These are phyloP conservation scores for Hippophae rhamnoides DNA, from an alignment of 306 rosid genomes.

Conservation along the genomic window DNA sequence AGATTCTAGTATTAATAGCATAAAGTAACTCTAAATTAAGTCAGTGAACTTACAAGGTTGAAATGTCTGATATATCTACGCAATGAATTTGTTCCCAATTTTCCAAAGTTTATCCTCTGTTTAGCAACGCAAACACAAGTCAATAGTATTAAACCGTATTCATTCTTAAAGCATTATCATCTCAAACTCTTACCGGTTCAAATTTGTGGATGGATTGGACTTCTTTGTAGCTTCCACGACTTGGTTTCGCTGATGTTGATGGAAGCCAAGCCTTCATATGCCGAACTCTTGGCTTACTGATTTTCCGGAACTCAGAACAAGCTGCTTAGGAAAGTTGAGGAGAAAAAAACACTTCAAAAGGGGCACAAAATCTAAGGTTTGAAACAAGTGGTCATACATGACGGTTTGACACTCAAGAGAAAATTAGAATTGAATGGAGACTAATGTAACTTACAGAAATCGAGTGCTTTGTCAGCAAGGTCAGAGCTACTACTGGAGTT, in stretches of 20 bases:
- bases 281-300: slow-evolving; percentile 36
- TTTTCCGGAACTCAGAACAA: slow-evolving; percentile 38
- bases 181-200: slow-evolving; percentile 26
- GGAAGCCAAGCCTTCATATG: slow-evolving; percentile 32
- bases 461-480: slow-evolving; percentile 46
- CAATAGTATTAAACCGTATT: too few species aligned
- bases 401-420: not conserved
- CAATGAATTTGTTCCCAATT: slow-evolving; percentile 43
- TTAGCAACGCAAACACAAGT: slow-evolving; percentile 1
- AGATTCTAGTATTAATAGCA: not conserved
- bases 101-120: slow-evolving; percentile 43
- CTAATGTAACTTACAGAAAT: slow-evolving; percentile 32
- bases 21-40: not conserved
- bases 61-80: slow-evolving; percentile 52
- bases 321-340: slow-evolving; percentile 23
- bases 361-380: not conserved
- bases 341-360: not conserved
- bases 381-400: not conserved
- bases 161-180: not conserved
- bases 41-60: slow-evolving; percentile 44
- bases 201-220: slow-evolving; percentile 41
- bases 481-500: slow-evolving; percentile 55
- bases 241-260: slow-evolving; percentile 26
- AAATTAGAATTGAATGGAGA: not conserved
- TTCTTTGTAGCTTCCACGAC: slow-evolving; percentile 38